Base-by-base conservation (phyloP, 495 filamentous ascomycete species). In the Penicillium antarcticum region DNA sequence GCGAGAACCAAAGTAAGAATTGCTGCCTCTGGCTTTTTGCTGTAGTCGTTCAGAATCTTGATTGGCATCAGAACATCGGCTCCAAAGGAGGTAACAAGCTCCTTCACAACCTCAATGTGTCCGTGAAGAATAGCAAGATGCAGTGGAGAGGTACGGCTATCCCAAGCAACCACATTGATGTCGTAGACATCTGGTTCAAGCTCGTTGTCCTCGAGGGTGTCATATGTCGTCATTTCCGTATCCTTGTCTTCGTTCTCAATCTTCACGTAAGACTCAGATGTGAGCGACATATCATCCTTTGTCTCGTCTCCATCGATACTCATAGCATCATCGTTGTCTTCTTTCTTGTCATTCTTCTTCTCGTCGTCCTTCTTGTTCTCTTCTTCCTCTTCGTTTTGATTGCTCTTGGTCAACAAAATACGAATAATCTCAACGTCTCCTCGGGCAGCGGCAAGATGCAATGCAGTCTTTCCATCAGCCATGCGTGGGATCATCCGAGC, bases 121-220 rank as follows among this genome's bases (percentile, higher is more conserved):
- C 87, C 87, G 45, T 79, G 77, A 1, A 88, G 45, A 47, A 95
- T 91, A 2, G 89, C 89, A 19, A 89, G 74, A 59, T 95, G 89
- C 12, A 92, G 69, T 0, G 89, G 80, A 1, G 87, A 85, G 44
- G 80, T 77, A 14, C 79, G 77, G 13, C 66, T 84, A 52, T 95
- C 89, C 89, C 89, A 95, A 7, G 88, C 78, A 9, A 84, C 56
- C 5, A 84, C 77, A 56, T 92, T 84, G 47, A 91, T 76, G 45
- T 91, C 85, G 63, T 87, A 91, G 48, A 91, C 76, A 65, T 95
- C 87, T 4, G 87, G 87, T 21, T 87, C 84, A 9, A 78, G 74
- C 6, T 85, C 78, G 32, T 80, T 73, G 6, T 81, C 78, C n/a
- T 82, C 80, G 3, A 59, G 33, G 3, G 41, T 48, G 11, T 74